Base-by-base conservation (phyloP, 345 rosid genomes). In the Noccaea bulbosa region DNA sequence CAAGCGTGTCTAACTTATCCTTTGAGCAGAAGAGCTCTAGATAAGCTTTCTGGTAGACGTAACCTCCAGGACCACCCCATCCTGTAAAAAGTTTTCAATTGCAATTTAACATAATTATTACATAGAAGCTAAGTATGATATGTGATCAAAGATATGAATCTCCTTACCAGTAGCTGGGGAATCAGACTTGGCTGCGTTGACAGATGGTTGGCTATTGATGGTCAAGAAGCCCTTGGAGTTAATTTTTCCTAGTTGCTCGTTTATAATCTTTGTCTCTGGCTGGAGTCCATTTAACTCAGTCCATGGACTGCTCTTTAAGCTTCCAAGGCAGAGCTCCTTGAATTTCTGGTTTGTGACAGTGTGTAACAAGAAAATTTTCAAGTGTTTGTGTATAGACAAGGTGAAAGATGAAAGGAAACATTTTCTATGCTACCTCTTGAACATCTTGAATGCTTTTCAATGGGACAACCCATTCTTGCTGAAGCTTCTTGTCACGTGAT, bases 11-110 rank as follows among this genome's bases (percentile, higher is more conserved):
- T 69, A 92, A 34, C 79, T 89, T 92, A 30, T 85, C 89, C 73
- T 45, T 79, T 22, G 97, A 83, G 81, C 99, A 94, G 89, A 94
- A 94, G 69, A 94, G 89, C 83, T 94, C 99, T 61, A 94, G 71
- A 62, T 89, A 92, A 57, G 99, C 96, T 82, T 94, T 94, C 83
- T 94, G 98, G 81, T 91, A 92, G 17, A 94, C 90, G 70, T 87
- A 88, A 1, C 99, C 99, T 22, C 99, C 96, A 48, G 93, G 87
- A 6, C 96, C 93, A 34, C 99, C 99, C 99, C 99, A 94, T 71
- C 99, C 99, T 92, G 85, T 75, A 14, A 70, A 65, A 70, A 65
- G 8, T 54, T 63, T n/a, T 24, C 20, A 49, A 30, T 37, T 37
- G 49, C 30, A 47, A 17, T 71, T 32, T 11, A n/a, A 33, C 53